phyloP scores from a whole-genome alignment of 2,329 filamentous ascomycete genomes.

The Calonectria pseudoreteaudii region DNA sequence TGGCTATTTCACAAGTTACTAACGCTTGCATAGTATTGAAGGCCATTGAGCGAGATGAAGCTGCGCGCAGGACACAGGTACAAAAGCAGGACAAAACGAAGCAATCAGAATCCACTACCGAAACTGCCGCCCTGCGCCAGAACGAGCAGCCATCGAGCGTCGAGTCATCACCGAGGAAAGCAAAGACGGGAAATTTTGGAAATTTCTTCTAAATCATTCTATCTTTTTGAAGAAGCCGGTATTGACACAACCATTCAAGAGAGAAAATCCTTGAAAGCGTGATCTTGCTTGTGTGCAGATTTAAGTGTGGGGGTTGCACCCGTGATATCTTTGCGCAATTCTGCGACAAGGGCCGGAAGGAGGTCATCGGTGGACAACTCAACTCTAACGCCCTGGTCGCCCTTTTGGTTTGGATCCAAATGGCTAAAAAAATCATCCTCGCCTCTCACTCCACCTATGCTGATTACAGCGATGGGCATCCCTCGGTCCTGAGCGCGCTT shows the following conservation, averaged over 20 bases:
- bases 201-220: conserved; percentile 61
- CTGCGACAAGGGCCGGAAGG: conserved; percentile 67
- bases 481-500: conserved; percentile 84
- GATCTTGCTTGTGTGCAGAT: conserved; percentile 37
- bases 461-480: conserved; percentile 89
- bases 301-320: conserved; percentile 24
- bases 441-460: conserved; percentile 85
- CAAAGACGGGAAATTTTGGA: conserved; percentile 51
- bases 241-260: conserved; percentile 56
- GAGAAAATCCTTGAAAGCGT: conserved; percentile 70
- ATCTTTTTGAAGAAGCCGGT: conserved; percentile 23
- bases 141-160: conserved; percentile 21
- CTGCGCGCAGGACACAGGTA: conserved; percentile 60
- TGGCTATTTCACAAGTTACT: conserved; percentile 15
- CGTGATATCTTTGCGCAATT: conserved; percentile 52
- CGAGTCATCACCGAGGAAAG: conserved; percentile 40
- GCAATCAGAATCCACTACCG: conserved; percentile 35
- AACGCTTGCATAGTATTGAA: conserved; percentile 65
- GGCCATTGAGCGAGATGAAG: conserved; percentile 75
- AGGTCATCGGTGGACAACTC: conserved; percentile 69
- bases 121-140: conserved; percentile 18
- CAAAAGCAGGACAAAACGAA: conserved; percentile 57
- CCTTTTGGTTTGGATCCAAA: conserved; percentile 63
- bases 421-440: conserved; percentile 78
- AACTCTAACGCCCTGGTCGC: conserved; percentile 65